phyloP scores from a whole-genome alignment of 2,329 filamentous ascomycete genomes.

The Cladophialophora bantiana region DNA sequence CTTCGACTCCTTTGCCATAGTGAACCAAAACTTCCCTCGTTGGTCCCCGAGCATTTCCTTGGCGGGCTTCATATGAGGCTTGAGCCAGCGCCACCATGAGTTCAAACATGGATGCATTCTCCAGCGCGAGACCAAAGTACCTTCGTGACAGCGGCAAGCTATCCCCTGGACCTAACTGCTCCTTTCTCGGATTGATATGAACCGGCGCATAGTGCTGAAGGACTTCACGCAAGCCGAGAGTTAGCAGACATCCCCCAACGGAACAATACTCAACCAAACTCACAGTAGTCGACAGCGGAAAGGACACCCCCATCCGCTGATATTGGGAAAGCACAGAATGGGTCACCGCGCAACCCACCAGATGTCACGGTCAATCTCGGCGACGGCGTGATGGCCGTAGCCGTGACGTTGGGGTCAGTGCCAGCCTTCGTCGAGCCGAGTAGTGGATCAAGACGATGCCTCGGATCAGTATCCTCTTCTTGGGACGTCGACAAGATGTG shows the following conservation, averaged over 20 bases:
- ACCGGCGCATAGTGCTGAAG: slow-evolving; percentile 21
- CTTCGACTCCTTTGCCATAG: slow-evolving; percentile 22
- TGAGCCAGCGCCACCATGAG: slow-evolving; percentile 21
- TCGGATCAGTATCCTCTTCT: neutral
- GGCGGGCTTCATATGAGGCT: slow-evolving; percentile 7
- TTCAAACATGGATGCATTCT: slow-evolving; percentile 24
- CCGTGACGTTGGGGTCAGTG: neutral
- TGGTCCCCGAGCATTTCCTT: slow-evolving; percentile 7
- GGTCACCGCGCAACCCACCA: slow-evolving; percentile 20
- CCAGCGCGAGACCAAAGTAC: slow-evolving; percentile 22
- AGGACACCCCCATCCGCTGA: slow-evolving; percentile 12
- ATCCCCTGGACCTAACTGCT: slow-evolving; percentile 16
- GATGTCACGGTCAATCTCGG: slow-evolving; percentile 17
- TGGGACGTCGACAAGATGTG: neutral
- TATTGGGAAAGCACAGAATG: slow-evolving; percentile 22
- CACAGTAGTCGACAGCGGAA: slow-evolving; percentile 21
- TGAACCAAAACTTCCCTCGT: slow-evolving; percentile 19
- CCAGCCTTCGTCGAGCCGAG: neutral
- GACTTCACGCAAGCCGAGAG: slow-evolving; percentile 3
- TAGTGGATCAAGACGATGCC: neutral
- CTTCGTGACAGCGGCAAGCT: slow-evolving; percentile 11
- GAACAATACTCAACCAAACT: neutral
- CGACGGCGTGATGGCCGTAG: neutral
- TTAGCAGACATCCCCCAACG: neutral
- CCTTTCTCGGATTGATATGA: slow-evolving; percentile 16